Conservation (phyloP, 2,329 filamentous ascomycete genomes). For the Cercospora sp. region DNA sequence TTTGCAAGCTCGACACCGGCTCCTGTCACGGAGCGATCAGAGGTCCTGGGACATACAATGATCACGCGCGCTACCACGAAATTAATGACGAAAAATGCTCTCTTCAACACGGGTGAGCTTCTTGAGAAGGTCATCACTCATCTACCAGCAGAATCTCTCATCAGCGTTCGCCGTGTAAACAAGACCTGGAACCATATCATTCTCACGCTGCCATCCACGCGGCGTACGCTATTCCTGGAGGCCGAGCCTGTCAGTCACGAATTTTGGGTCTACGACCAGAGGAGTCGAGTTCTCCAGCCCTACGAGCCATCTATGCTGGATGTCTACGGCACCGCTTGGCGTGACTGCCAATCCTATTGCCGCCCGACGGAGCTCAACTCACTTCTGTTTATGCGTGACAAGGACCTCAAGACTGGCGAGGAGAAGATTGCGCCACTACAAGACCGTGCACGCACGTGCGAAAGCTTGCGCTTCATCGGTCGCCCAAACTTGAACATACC, state of each 20-base stretch:
- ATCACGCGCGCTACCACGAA: slow-evolving; percentile 18
- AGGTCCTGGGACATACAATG: background rate
- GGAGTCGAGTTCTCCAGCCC: background rate
- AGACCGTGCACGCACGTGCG: slow-evolving; percentile 14
- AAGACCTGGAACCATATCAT: slow-evolving; percentile 19
- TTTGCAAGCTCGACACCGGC: background rate
- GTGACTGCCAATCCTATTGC: background rate
- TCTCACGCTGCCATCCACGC: background rate
- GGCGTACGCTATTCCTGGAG: slow-evolving; percentile 12
- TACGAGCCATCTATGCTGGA: background rate
- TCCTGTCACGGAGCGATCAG: background rate
- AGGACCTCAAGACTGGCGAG: background rate
- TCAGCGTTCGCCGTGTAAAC: slow-evolving; percentile 29
- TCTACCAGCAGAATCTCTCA: slow-evolving; percentile 16
- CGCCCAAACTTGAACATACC: slow-evolving; percentile 5
- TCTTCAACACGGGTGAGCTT: slow-evolving; percentile 27
- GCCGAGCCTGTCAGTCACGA: background rate
- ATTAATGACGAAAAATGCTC: slow-evolving; percentile 1
- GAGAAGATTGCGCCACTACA: background rate
- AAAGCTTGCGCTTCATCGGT: slow-evolving; percentile 8
- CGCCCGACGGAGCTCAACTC: slow-evolving; percentile 14
- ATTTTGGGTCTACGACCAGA: slow-evolving; percentile 7
- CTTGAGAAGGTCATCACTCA: slow-evolving; percentile 23
- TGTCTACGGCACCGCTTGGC: background rate
- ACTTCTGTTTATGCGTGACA: slow-evolving; percentile 11